Evolutionary conservation across 257 asterid species (phyloP).

Genomic region (Misopates orontium): DNA sequence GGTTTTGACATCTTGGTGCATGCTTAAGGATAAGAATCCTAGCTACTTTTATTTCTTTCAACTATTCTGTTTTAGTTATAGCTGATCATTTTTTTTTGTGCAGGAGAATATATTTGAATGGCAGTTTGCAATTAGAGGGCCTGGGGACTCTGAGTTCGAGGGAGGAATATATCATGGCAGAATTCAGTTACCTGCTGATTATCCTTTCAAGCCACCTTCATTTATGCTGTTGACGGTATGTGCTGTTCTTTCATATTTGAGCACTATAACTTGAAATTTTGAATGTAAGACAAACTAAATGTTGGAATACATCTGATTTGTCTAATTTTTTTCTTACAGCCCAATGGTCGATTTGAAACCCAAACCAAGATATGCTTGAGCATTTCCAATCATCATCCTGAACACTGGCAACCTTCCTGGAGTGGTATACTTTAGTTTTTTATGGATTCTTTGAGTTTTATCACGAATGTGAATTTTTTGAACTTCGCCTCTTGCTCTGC

Average conservation of each 20-base stretch:
- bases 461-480: neutral
- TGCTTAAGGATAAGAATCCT: too few species aligned
- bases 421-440: slow-evolving; percentile 56
- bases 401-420: slow-evolving; percentile 99
- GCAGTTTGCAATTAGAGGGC: slow-evolving; percentile 93
- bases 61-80: neutral
- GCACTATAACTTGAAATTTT: slow-evolving; percentile 14
- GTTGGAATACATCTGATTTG: slow-evolving; percentile 1
- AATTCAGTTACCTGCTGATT: slow-evolving; percentile 83
- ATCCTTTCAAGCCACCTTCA: slow-evolving; percentile 91
- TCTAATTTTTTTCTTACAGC: slow-evolving; percentile 46
- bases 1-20: neutral
- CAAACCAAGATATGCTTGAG: slow-evolving; percentile 98
- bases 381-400: slow-evolving; percentile 96
- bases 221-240: slow-evolving; percentile 78
- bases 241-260: neutral
- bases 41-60: neutral
- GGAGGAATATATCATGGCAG: slow-evolving; percentile 94
- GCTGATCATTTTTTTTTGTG: neutral
- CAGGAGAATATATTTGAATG: slow-evolving; percentile 90
- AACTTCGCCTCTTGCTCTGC: neutral
- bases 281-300: neutral
- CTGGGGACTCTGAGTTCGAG: slow-evolving; percentile 73
- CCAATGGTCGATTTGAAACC: slow-evolving; percentile 93
- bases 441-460: neutral